A percentile compares a stretch with the other conserved stretches of the same genome.
These are phyloP conservation scores for Xylariaceae sp. DNA, from an alignment of 2,329 filamentous ascomycete species.

Conservation along the genomic window DNA sequence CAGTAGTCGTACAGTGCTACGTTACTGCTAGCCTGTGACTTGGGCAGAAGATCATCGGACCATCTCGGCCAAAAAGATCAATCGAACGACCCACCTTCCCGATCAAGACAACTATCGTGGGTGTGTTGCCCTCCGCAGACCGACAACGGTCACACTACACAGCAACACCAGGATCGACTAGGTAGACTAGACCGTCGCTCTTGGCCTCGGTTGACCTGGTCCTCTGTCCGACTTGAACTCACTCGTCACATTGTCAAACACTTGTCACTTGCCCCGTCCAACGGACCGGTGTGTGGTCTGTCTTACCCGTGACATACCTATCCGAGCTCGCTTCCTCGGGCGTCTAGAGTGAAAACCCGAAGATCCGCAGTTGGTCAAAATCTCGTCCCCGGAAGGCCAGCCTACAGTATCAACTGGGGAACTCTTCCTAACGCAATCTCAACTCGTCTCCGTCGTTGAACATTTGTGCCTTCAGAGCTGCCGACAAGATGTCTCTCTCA, in stretches of 20 bases:
- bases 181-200: background rate
- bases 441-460: background rate
- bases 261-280: slow-evolving; percentile 15
- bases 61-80: slow-evolving; percentile 22
- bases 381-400: slow-evolving; percentile 4
- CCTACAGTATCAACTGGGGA: background rate
- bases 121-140: slow-evolving; percentile 7
- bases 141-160: slow-evolving; percentile 4
- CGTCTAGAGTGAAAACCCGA: background rate
- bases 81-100: slow-evolving; percentile 28
- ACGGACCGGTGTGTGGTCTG: slow-evolving; percentile 8
- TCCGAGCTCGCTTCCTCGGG: slow-evolving; percentile 1
- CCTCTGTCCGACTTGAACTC: slow-evolving; percentile 14
- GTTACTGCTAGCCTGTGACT: slow-evolving; percentile 22
- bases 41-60: slow-evolving; percentile 24
- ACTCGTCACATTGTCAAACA: slow-evolving; percentile 20
- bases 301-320: slow-evolving; percentile 7
- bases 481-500: slow-evolving; percentile 52
- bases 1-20: slow-evolving; percentile 18
- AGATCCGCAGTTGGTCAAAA: background rate
- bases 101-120: slow-evolving; percentile 29
- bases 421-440: background rate
- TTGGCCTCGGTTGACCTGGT: slow-evolving; percentile 4
- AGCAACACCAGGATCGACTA: slow-evolving; percentile 6
- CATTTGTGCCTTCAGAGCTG: slow-evolving; percentile 3